Evolutionary conservation across 768 basidiomycete species (phyloP), one percentile per base, ranked within the genome.

Genomic region (Phaeotremella fagi): DNA sequence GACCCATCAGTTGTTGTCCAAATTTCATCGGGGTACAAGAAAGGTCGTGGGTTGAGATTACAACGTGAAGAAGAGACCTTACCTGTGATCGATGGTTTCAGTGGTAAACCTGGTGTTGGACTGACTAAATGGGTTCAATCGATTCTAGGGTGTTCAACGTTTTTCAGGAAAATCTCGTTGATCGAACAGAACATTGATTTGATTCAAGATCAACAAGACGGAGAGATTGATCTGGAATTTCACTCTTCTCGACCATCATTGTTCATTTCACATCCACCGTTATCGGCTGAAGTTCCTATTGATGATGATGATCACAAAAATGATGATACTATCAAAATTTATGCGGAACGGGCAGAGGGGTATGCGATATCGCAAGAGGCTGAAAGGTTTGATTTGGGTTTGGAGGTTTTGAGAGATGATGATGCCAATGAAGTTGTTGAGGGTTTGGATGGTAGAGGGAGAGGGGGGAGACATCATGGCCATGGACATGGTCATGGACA

Each of bases 381-480:
- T n/a, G 64, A 58, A 44, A 37, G 68, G 23, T 70, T 64, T 29
- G 68, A 66, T 38, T 24, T 70, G 20, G 46, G 43, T 2, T 22
- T 70, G 25, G 68, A 66, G 45, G 62, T 70, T 2, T 22, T 70
- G 53, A 44, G 68, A 36, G 68, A 70, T 57, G 60, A 66, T n/a
- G 68, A 70, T 29, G 38, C 38, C 7, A 20, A 41, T 7, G 27
- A 35, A 18, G 64, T 60, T 16, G 64, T 61, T 47, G 52, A 54
- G 43, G 33, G 48, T 20, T 51, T 38, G 5, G 55, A 55, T 5
- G 47, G 51, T 4, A 42, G 50, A 45, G 38, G 52, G 3, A 29
- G 42, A n/a, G 47, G 42, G 7, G 38, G 43, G 20, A 41, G 33
- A 24, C 50, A 36, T 23, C 52, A 42, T 46, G 48, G 48, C 43